Base-by-base conservation (phyloP, 1,284 basidiomycete genomes). In the Cryptococcus depauperatus region DNA sequence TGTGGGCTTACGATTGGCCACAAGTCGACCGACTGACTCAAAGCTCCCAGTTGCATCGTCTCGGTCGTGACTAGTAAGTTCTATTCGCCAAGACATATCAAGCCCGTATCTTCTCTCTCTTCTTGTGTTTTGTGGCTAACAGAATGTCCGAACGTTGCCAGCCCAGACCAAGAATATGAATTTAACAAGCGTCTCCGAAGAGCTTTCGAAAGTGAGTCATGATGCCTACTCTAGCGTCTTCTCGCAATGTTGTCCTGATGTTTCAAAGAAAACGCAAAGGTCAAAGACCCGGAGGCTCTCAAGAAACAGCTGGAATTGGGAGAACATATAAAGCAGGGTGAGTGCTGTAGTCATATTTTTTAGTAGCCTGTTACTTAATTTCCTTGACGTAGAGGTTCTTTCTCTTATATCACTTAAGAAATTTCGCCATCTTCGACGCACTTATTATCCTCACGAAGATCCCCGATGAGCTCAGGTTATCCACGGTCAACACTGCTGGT, bases 261-360 rank as follows among this genome's bases (percentile, higher is more conserved):
- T n/a, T n/a, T 11, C 23, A 22, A 61, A 90, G 87, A 84, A 67
- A 87, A 90, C 62, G 76, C 77, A 50, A 66, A 77, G 55, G 70
- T 87, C 47, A 81, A 76, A 9, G 79, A 86, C 61, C 76, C 77
- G 29, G 76, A 77, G 32, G 81, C 85, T 53, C 83, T 91, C 45
- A 83, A 88, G 69, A 80, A 78, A 51, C 85, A 86, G 3, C 73
- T 90, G 41, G 79, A 78, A 46, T 72, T 90, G 30, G 85, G 81
- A 8, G 85, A 89, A 67, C 89, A 87, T 59, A 89, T 92, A 64
- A 87, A 84, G 70, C 87, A 86, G 62, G 88, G 88, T 86, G 55
- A 52, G 79, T 53, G 4, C n/a, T n/a, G n/a, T n/a, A 4, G 16
- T 21, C 62, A 25, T 18, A 30, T 14, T 22, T 34, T 8, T 25